A percentile compares a stretch with the other conserved stretches of the same genome.
These are phyloP conservation scores for Zymoseptoria crescenta DNA, from an alignment of 2,329 filamentous ascomycete genomes.

Conservation along the genomic window DNA sequence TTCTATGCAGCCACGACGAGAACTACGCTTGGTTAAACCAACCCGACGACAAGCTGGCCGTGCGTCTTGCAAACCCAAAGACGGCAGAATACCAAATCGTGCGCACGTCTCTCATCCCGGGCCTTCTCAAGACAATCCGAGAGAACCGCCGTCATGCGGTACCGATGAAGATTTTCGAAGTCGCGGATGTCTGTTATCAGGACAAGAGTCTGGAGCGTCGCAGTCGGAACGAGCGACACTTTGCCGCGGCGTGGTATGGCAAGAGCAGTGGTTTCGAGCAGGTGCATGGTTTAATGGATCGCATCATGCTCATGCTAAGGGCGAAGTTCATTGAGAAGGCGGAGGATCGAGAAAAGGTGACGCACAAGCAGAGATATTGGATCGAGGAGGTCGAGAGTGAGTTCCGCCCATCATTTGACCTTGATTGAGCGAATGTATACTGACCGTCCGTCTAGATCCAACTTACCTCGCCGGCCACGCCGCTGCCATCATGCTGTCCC, in stretches of 20 bases:
- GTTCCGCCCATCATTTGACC: slow-evolving; percentile 18
- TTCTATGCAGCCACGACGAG: slow-evolving; percentile 94
- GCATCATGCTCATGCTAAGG: slow-evolving; percentile 85
- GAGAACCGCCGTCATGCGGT: slow-evolving; percentile 87
- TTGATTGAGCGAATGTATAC: slow-evolving; percentile 1
- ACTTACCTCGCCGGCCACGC: slow-evolving; percentile 90
- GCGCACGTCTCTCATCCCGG: slow-evolving; percentile 75
- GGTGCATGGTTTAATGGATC: slow-evolving; percentile 88
- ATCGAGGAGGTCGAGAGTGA: slow-evolving; percentile 80
- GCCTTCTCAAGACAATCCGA: slow-evolving; percentile 83
- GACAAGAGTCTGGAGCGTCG: slow-evolving; percentile 73
- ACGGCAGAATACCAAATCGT: slow-evolving; percentile 90
- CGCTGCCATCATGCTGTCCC: slow-evolving; percentile 71
- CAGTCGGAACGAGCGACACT: slow-evolving; percentile 87
- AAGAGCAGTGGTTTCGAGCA: slow-evolving; percentile 92
- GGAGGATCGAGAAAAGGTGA: slow-evolving; percentile 39
- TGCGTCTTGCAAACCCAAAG: slow-evolving; percentile 86
- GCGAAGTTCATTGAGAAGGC: slow-evolving; percentile 71
- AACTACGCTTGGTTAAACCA: slow-evolving; percentile 95
- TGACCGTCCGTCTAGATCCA: slow-evolving; percentile 46
- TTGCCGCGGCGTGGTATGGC: slow-evolving; percentile 91
- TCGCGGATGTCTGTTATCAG: slow-evolving; percentile 86
- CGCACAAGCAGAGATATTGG: slow-evolving; percentile 57
- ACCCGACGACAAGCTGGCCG: slow-evolving; percentile 72
- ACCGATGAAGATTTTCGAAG: slow-evolving; percentile 88